Conservation (phyloP, 306 rosid genomes). For the Prunus persica region Prunus_persica_NCBIv2 NC_034011.1:19061501-19062000, state of each 20-base stretch:
- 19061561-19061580: no score
- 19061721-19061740: background rate
- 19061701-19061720: background rate
- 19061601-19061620: background rate
- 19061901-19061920: background rate
- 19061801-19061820: background rate
- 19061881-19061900: background rate
- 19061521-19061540: no score
- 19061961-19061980: no score
- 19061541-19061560: no score
- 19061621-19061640: background rate
- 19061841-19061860: background rate
- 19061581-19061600: no score
- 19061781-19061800: background rate
- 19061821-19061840: background rate
- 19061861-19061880: background rate
- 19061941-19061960: no score
- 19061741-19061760: background rate
- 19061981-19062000: no score
- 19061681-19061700: background rate
- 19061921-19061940: no score
- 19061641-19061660: background rate
- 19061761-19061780: background rate
- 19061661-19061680: background rate
- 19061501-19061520: no score